A percentile compares a stretch with the other conserved stretches of the same genome.
These are phyloP conservation scores for Aspergillus egyptiacus DNA, from an alignment of 495 filamentous ascomycete species.

Conservation along the genomic window DNA sequence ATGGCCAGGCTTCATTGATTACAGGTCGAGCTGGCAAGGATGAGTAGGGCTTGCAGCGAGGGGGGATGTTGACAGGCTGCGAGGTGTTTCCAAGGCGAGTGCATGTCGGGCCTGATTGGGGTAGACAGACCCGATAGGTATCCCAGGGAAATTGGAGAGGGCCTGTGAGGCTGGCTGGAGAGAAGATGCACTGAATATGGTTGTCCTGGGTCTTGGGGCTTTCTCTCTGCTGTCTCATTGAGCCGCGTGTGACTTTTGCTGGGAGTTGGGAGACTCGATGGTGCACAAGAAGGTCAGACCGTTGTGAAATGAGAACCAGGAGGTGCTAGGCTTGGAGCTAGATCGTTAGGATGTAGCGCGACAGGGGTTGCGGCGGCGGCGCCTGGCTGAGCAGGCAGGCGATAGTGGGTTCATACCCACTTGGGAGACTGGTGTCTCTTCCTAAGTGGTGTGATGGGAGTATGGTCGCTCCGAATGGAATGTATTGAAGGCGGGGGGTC, in stretches of 20 bases:
- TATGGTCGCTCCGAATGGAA: constrained; percentile 28
- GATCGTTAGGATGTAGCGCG: constrained; percentile 35
- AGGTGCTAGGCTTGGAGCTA: constrained; percentile 45
- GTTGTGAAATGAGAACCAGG: constrained; percentile 46
- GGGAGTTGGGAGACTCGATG: constrained; percentile 39
- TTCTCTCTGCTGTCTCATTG: neutral
- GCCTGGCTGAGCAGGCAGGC: constrained; percentile 23
- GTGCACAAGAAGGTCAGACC: constrained; percentile 44
- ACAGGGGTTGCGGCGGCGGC: constrained; percentile 28
- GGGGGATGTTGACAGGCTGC: constrained; percentile 31
- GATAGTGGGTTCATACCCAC: constrained; percentile 32
- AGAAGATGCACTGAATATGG: constrained; percentile 38
- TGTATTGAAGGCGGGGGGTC: constrained; percentile 36
- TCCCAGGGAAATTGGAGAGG: constrained; percentile 21
- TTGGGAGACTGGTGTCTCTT: constrained; percentile 13
- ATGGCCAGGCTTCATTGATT: constrained; percentile 37
- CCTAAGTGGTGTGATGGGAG: constrained; percentile 13
- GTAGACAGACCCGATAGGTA: constrained; percentile 28
- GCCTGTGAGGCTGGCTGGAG: constrained; percentile 28
- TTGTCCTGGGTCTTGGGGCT: constrained; percentile 27
- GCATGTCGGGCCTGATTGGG: constrained; percentile 24
- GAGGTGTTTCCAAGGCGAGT: constrained; percentile 24
- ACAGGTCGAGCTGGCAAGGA: constrained; percentile 35
- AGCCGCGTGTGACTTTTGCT: neutral
- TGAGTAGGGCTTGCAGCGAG: constrained; percentile 35